phyloP scores from a whole-genome alignment of 129 eudicot species.

The Flaveria ramosissima region DNA sequence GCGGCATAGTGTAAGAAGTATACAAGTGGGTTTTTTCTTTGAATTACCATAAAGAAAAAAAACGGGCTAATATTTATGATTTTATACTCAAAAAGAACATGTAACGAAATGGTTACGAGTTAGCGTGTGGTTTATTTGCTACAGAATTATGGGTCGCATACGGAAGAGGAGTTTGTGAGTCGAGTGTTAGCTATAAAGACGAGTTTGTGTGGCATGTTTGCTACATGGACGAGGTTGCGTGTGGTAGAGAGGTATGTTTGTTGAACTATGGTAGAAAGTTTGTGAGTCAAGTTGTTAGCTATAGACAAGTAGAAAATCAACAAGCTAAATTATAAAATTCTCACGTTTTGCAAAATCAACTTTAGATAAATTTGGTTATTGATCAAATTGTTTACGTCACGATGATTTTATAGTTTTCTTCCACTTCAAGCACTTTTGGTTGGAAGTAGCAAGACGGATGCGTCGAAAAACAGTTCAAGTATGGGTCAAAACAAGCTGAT shows the following conservation, averaged over 20 bases:
- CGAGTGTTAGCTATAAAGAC: not conserved
- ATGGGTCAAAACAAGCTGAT: not conserved
- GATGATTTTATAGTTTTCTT: too few relatives aligned
- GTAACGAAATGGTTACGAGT: not conserved
- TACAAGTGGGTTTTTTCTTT: not conserved
- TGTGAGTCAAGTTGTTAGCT: not conserved
- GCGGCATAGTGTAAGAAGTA: not conserved
- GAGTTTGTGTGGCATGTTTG: not conserved
- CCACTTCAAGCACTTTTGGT: not conserved
- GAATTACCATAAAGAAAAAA: not conserved
- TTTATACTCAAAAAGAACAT: not conserved
- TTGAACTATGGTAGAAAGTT: not conserved
- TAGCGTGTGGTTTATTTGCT: not conserved
- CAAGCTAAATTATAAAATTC: too few relatives aligned
- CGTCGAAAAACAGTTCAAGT: not conserved
- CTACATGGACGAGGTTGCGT: not conserved
- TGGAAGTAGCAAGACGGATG: not conserved
- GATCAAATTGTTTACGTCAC: too few relatives aligned
- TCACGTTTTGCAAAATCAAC: too few relatives aligned
- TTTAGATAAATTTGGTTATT: too few relatives aligned
- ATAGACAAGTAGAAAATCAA: too few relatives aligned
- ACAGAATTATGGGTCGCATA: not conserved
- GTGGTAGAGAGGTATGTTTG: not conserved
- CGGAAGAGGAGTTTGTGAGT: not conserved
- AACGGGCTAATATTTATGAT: not conserved